These are phyloP conservation scores for Hygrophorus russula DNA, from an alignment of 768 basidiomycete genomes.

Conservation along the genomic window DNA sequence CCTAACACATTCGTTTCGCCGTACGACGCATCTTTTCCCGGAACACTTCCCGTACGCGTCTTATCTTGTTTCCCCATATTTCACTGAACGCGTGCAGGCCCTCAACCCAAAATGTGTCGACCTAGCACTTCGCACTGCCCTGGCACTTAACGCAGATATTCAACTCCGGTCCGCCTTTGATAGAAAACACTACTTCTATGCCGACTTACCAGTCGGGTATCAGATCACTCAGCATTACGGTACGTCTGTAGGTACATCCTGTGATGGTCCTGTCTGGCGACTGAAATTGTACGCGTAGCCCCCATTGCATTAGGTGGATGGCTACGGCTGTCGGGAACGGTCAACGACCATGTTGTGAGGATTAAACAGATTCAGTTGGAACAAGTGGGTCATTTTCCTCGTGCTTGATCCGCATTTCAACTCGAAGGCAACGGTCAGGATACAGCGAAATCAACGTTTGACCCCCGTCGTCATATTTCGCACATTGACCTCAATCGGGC, in stretches of 20 bases:
- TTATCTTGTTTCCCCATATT: neutral
- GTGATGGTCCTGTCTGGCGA: neutral
- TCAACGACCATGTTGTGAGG: constrained; percentile 38
- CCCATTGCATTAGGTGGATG: constrained; percentile 67
- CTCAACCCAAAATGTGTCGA: constrained; percentile 64
- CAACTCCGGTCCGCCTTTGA: constrained; percentile 77
- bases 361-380: constrained; percentile 94
- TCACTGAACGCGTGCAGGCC: constrained; percentile 21
- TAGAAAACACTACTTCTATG: constrained; percentile 96
- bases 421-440: constrained; percentile 56
- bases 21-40: constrained; percentile 88
- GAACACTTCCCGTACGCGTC: constrained; percentile 73
- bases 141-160: constrained; percentile 61
- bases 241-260: neutral
- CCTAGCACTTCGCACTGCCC: constrained; percentile 68
- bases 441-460: constrained; percentile 75
- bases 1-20: constrained; percentile 67
- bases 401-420: constrained; percentile 2
- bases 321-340: constrained; percentile 31
- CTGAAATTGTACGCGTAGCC: constrained; percentile 29
- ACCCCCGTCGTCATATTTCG: constrained; percentile 37
- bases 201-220: constrained; percentile 88
- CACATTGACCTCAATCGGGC: constrained; percentile 86
- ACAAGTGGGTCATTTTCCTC: constrained; percentile 45
- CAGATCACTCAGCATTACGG: constrained; percentile 51